phyloP scores from a whole-genome alignment of 306 rosid genomes.

The Sicyos edulis region DNA sequence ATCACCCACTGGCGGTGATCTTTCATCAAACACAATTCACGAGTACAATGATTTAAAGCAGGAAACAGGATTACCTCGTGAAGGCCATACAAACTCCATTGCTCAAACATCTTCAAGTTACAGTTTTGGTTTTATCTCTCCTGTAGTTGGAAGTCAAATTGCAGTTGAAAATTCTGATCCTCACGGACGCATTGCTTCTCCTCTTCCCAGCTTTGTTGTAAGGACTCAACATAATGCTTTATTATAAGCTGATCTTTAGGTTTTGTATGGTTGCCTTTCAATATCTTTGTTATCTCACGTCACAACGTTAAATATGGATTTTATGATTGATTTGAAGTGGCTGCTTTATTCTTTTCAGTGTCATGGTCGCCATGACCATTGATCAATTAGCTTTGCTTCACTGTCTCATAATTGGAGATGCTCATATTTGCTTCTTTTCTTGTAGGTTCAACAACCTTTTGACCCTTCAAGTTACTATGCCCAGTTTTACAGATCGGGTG shows the following conservation, averaged over 20 bases:
- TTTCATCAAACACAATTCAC: slow-evolving; percentile 52
- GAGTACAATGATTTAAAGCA: slow-evolving; percentile 64
- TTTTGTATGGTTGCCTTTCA: slow-evolving; percentile 2
- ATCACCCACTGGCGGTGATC: slow-evolving; percentile 58
- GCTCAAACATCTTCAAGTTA: slow-evolving; percentile 55
- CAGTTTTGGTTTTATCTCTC: slow-evolving; percentile 66
- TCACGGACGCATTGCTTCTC: slow-evolving; percentile 67
- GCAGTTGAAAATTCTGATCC: slow-evolving; percentile 70
- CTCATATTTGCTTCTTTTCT: slow-evolving; percentile 22
- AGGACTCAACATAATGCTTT: slow-evolving; percentile 31
- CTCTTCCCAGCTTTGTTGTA: slow-evolving; percentile 74
- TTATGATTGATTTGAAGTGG: slow-evolving; percentile 9
- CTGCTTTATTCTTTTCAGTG: slow-evolving; percentile 21
- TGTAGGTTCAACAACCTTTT: slow-evolving; percentile 69
- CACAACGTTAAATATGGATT: background rate
- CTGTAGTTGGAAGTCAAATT: slow-evolving; percentile 71
- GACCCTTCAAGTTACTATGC: slow-evolving; percentile 81
- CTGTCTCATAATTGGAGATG: background rate
- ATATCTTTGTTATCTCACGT: background rate
- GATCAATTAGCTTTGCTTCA: background rate
- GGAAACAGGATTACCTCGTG: slow-evolving; percentile 57
- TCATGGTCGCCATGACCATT: background rate
- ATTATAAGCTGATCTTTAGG: background rate
- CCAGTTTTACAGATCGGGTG: slow-evolving; percentile 81
- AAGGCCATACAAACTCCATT: slow-evolving; percentile 59